A percentile compares a stretch with the other conserved stretches of the same genome.
Evolutionary conservation across 2,329 filamentous ascomycete genomes (phyloP).

Genomic region (Penicillium sp.): DNA sequence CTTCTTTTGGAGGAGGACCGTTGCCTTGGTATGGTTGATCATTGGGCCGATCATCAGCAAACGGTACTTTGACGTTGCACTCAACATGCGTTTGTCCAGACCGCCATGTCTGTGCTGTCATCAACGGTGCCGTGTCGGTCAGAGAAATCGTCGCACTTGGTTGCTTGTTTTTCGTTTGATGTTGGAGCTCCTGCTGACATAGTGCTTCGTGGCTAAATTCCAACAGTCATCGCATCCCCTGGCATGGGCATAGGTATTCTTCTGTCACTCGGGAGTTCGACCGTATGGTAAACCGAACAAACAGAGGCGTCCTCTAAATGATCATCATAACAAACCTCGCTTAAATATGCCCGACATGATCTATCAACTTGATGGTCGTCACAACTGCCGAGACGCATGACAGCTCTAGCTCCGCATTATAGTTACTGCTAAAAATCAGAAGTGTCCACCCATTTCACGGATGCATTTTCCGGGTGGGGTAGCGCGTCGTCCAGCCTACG

Average conservation of each 20-base stretch:
- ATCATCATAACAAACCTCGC: not conserved
- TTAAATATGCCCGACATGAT: slow-evolving; percentile 2
- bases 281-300: not conserved
- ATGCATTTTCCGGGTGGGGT: not conserved
- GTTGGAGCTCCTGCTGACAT: not conserved
- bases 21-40: not conserved
- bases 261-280: too few relatives aligned
- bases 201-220: not conserved
- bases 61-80: not conserved
- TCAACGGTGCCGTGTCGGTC: not conserved
- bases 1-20: not conserved
- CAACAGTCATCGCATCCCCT: not conserved
- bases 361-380: slow-evolving; percentile 1
- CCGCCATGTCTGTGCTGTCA: not conserved
- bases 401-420: not conserved
- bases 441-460: not conserved
- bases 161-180: not conserved
- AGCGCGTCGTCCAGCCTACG: not conserved
- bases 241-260: not conserved
- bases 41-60: not conserved
- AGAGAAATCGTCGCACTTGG: not conserved
- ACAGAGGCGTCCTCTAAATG: not conserved
- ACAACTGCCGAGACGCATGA: not conserved
- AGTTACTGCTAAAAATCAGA: not conserved
- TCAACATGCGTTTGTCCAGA: not conserved